Conservation (phyloP, 116 monocot genomes). For the Papilionanthe hybrid region DNA sequence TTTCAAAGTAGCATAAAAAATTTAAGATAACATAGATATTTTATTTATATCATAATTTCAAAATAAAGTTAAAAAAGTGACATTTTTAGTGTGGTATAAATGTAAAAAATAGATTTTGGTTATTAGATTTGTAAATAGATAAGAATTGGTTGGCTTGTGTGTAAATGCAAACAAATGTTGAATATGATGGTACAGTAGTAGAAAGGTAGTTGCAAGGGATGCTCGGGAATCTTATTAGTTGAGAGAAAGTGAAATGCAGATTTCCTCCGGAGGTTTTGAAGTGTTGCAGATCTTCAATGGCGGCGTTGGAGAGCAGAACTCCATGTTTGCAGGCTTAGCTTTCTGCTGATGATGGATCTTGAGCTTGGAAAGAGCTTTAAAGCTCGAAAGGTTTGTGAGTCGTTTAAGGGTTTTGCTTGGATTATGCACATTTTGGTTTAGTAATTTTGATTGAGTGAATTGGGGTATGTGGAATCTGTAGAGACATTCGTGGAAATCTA, state of each 20-base stretch:
- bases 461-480: conserved; percentile 10
- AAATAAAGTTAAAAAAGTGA: too few species aligned
- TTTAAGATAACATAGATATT: too few species aligned
- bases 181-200: background rate
- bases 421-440: too few species aligned
- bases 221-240: background rate
- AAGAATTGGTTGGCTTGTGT: too few species aligned
- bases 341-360: conserved; percentile 31
- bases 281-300: conserved; percentile 2
- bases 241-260: background rate
- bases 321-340: background rate
- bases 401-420: too few species aligned
- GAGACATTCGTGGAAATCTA: conserved; percentile 83
- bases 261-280: background rate
- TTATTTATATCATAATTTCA: too few species aligned
- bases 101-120: too few species aligned
- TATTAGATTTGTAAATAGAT: too few species aligned
- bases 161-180: too few species aligned
- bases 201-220: background rate
- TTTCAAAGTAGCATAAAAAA: too few species aligned
- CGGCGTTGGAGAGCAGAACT: background rate
- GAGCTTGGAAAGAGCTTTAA: conserved; percentile 30
- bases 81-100: too few species aligned
- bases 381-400: conserved; percentile 29
- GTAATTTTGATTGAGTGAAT: background rate